Evolutionary conservation across 2,329 filamentous ascomycete species (phyloP).

Genomic region (Colletotrichum liriopes): DNA sequence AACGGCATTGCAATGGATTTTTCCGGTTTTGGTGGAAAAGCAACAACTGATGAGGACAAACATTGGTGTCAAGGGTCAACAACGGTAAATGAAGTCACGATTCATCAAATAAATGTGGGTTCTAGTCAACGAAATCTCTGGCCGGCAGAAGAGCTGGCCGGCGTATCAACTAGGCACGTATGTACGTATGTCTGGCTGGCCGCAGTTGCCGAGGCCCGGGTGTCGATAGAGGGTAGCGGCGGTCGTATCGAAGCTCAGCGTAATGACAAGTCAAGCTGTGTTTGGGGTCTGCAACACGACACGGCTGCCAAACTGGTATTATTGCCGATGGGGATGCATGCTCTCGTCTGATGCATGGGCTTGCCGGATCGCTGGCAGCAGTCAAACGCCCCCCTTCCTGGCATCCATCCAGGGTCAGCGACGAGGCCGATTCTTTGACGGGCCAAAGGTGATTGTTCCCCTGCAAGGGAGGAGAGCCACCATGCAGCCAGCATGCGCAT

Average conservation of each 20-base stretch:
- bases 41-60: conserved; percentile 8
- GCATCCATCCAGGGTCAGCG: conserved; percentile 2
- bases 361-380: conserved; percentile 34
- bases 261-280: conserved; percentile 15
- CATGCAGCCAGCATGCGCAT: not conserved
- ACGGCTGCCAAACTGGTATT: conserved; percentile 1
- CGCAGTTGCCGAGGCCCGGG: conserved; percentile 13
- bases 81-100: not conserved
- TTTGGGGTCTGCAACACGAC: conserved; percentile 25
- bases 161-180: conserved; percentile 3
- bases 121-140: conserved; percentile 26
- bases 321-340: conserved; percentile 23
- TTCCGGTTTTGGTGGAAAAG: conserved; percentile 22
- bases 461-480: conserved; percentile 20
- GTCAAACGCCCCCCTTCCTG: not conserved
- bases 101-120: conserved; percentile 22
- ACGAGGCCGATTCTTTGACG: conserved; percentile 6
- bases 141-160: conserved; percentile 23
- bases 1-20: not conserved
- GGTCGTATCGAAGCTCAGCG: conserved; percentile 14
- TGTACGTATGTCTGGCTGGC: not conserved
- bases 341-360: conserved; percentile 27
- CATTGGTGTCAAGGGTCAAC: not conserved
- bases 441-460: not conserved
- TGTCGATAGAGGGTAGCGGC: conserved; percentile 3